Percentiles rank a stretch among this genome's conserved stretches.
Conservation (phyloP, 1,139 yeast genomes). For the Ogataea hybrid region DNA sequence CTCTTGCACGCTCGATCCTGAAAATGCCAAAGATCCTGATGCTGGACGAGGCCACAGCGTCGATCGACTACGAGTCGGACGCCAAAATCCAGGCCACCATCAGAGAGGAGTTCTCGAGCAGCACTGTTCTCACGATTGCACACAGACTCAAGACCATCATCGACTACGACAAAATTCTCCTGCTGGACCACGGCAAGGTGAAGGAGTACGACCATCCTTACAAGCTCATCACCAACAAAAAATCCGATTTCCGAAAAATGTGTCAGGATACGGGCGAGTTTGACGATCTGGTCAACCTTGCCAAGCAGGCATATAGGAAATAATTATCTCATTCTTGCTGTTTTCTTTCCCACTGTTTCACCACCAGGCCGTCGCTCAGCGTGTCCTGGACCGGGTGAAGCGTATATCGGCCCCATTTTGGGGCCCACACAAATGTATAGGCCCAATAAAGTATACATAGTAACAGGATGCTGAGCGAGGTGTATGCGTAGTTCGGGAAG, state of each 20-base stretch:
- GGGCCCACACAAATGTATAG: slow-evolving; percentile 42
- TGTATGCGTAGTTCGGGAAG: slow-evolving; percentile 36
- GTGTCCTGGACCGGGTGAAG: slow-evolving; percentile 37
- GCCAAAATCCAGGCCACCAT: slow-evolving; percentile 88
- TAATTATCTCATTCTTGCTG: no score
- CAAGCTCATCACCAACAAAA: no score
- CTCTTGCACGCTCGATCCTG: slow-evolving; percentile 83
- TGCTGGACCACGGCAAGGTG: slow-evolving; percentile 94
- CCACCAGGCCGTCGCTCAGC: no score
- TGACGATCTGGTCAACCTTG: no score
- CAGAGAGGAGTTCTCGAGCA: slow-evolving; percentile 75
- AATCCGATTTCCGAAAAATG: no score
- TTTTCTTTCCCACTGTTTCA: no score
- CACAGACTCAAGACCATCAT: slow-evolving; percentile 92
- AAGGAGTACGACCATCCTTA: slow-evolving; percentile 87
- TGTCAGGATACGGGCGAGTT: no score
- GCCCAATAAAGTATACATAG: slow-evolving; percentile 49
- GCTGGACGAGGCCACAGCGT: slow-evolving; percentile 95
- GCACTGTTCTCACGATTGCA: slow-evolving; percentile 92
- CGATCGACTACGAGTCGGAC: slow-evolving; percentile 92
- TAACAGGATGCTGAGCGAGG: slow-evolving; percentile 27
- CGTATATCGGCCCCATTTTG: slow-evolving; percentile 40
- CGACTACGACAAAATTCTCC: slow-evolving; percentile 90
- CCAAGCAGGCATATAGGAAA: no score
- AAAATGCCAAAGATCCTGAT: slow-evolving; percentile 83